A percentile compares a stretch with the other conserved stretches of the same genome.
These are phyloP conservation scores for Fraxinus quadrangulata DNA, from an alignment of 257 asterid species.

Conservation along the genomic window DNA sequence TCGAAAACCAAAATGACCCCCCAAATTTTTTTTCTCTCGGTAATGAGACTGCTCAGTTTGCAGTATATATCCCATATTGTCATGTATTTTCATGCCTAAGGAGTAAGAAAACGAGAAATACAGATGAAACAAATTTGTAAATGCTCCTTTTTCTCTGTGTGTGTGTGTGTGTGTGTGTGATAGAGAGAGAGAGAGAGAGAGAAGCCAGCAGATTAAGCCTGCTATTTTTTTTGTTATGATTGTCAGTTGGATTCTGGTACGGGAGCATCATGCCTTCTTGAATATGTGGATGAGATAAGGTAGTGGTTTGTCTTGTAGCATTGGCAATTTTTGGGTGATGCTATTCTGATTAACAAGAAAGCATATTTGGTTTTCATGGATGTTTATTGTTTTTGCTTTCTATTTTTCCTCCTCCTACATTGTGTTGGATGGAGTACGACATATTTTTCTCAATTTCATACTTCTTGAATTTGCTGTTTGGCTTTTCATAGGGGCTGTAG, in stretches of 20 bases:
- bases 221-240: not conserved
- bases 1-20: too few relatives aligned
- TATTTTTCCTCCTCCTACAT: not conserved
- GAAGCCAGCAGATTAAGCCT: not conserved
- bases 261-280: not conserved
- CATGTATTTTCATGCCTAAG: not conserved
- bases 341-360: not conserved
- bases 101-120: not conserved
- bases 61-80: not conserved
- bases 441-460: not conserved
- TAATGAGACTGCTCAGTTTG: not conserved
- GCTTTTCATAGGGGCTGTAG: conserved; percentile 61
- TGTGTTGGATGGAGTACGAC: not conserved
- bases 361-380: not conserved
- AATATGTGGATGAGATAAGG: not conserved
- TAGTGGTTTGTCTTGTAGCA: not conserved
- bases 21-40: too few relatives aligned
- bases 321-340: not conserved
- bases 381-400: not conserved
- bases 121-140: not conserved
- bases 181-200: not conserved
- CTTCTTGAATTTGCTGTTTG: not conserved
- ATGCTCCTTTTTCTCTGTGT: not conserved
- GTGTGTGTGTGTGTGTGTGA: too few relatives aligned
- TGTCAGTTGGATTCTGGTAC: not conserved